Evolutionary conservation across 768 basidiomycete genomes (phyloP), one percentile per base, ranked within the genome.

Genomic region (Paxillus rubicundulus): DNA sequence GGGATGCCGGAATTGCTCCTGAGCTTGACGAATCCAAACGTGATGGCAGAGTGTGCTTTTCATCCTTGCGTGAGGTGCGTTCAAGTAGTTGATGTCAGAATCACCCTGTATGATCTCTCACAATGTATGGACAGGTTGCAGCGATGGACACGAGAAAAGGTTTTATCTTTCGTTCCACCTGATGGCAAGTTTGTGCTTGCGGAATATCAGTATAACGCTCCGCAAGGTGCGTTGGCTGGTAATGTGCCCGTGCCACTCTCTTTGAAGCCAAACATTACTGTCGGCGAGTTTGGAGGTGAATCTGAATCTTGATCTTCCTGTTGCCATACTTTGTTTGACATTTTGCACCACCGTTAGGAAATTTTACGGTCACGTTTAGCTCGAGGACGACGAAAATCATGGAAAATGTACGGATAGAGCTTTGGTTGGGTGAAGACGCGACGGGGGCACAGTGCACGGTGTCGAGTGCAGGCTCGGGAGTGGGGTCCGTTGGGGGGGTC

Each of bases 151-250:
- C 82, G 84, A 36, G 85, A 90, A 62, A 86, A 82, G 61, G 70
- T 77, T 1, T 72, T 98, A 38, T 96, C 95, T 2, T 98, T 98
- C 66, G 82, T 98, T 18, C 95, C 95, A 6, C 95, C 95, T 5
- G 95, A 98, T 61, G 94, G 95, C 3, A 81, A 81, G 47, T 98
- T 97, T 71, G 79, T 79, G 8, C 75, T 97, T 17, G 81, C 87
- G 63, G 89, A 93, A 58, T 98, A 97, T 64, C 87, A 87, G 24
- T 87, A 84, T 64, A 68, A 74, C 9, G 73, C 79, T 39, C 71
- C 68, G n/a, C 57, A 64, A 17, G 49, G 52, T 44, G 54, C 58
- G 50, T 38, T 70, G 18, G 75, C 72, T 45, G 78, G 80, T 33
- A 74, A 72, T 38, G 72, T 82, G n/a, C 74, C 82, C 9, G 61